Conservation (phyloP, 2,329 filamentous ascomycete species). For the Hypoxylon sp. region DNA sequence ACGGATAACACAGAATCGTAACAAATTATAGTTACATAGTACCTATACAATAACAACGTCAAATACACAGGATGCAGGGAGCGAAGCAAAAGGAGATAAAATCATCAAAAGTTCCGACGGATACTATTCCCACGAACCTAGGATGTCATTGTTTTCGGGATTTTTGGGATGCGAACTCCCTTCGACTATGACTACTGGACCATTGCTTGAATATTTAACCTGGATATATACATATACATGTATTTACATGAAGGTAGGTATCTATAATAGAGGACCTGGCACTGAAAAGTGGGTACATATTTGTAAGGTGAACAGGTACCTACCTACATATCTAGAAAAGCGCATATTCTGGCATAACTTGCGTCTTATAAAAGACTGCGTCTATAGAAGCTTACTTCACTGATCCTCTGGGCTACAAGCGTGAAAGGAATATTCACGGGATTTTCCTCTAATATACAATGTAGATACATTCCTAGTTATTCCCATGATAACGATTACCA, state of each 20-base stretch:
- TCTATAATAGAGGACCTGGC: too few species aligned
- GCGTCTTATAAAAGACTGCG: background rate
- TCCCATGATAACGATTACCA: background rate
- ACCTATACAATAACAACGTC: background rate
- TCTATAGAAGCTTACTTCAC: too few species aligned
- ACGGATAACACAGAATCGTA: background rate
- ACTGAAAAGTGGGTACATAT: too few species aligned
- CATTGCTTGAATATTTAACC: background rate
- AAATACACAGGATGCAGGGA: background rate
- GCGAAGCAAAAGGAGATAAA: background rate
- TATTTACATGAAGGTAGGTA: too few species aligned
- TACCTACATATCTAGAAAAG: too few species aligned
- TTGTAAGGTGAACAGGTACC: too few species aligned
- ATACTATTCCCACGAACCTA: background rate
- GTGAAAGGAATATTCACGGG: background rate
- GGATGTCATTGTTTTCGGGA: background rate
- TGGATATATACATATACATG: too few species aligned
- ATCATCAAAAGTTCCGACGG: background rate
- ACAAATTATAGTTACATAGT: background rate
- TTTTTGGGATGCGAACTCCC: background rate
- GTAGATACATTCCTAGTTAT: too few species aligned
- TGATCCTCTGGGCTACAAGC: too few species aligned
- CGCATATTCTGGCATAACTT: conserved; percentile 1
- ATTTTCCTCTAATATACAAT: background rate
- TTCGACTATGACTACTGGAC: background rate